Conservation (phyloP, 2,329 filamentous ascomycete species). For the Bretziella fagacearum region DNA sequence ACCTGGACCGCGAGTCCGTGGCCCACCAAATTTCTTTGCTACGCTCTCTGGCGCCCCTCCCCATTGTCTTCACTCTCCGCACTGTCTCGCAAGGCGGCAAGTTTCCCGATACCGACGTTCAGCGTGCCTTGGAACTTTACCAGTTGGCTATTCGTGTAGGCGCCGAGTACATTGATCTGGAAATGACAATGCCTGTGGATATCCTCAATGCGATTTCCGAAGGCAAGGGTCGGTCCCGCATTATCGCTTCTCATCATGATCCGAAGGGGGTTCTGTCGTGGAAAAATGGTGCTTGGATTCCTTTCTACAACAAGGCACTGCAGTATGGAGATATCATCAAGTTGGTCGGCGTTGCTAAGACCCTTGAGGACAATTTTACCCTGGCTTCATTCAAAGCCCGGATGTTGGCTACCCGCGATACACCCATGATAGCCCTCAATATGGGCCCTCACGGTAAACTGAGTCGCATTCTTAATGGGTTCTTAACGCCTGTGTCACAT, state of each 20-base stretch:
- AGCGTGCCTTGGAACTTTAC: constrained; percentile 61
- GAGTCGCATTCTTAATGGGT: constrained; percentile 75
- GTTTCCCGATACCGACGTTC: constrained; percentile 61
- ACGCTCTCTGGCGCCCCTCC: constrained; percentile 52
- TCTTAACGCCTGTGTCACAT: constrained; percentile 90
- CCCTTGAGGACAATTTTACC: constrained; percentile 70
- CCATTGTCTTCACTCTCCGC: constrained; percentile 83
- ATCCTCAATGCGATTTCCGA: constrained; percentile 53
- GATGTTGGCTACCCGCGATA: constrained; percentile 54
- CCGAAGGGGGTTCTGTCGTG: constrained; percentile 63
- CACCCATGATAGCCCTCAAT: constrained; percentile 87
- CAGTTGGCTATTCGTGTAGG: constrained; percentile 63
- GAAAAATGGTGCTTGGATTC: constrained; percentile 84
- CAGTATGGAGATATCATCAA: constrained; percentile 91
- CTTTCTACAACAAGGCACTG: constrained; percentile 75
- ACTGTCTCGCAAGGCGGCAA: constrained; percentile 73
- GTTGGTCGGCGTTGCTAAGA: constrained; percentile 65
- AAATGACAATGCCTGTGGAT: constrained; percentile 70
- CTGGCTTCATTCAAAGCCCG: constrained; percentile 65
- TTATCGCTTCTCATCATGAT: constrained; percentile 95
- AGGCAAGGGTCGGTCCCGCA: constrained; percentile 52
- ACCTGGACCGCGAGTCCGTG: constrained; percentile 61
- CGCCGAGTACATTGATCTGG: constrained; percentile 83
- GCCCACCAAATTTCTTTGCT: constrained; percentile 67
- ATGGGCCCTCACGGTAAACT: constrained; percentile 82